Percentiles rank a stretch among this genome's conserved stretches.
Conservation (phyloP, 306 rosid species). For the Morella rubra region DNA sequence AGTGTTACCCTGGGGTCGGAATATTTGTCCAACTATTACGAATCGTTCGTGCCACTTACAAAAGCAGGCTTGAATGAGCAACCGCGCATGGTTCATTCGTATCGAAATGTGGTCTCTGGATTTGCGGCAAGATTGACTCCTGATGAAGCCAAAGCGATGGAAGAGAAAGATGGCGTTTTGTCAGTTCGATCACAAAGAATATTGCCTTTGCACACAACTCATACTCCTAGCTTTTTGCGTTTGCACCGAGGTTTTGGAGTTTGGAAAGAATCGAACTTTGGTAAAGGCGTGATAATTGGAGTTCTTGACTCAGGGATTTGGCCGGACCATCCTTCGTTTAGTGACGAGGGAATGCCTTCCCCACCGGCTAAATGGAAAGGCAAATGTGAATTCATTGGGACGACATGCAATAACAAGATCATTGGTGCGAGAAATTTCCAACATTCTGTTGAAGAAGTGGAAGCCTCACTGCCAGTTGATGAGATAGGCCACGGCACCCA, state of each 20-base stretch:
- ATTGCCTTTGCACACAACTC: conserved; percentile 62
- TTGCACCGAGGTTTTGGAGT: conserved; percentile 43
- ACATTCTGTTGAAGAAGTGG: not conserved
- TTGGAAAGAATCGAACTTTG: conserved; percentile 62
- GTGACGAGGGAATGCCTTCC: conserved; percentile 55
- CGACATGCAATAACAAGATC: conserved; percentile 67
- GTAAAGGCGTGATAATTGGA: conserved; percentile 65
- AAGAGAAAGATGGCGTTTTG: conserved; percentile 48
- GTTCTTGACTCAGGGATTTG: conserved; percentile 60
- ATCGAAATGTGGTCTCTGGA: conserved; percentile 51
- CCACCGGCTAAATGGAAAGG: conserved; percentile 85
- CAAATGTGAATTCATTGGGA: conserved; percentile 56
- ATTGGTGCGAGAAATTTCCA: conserved; percentile 62
- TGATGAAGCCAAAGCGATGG: conserved; percentile 53
- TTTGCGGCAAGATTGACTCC: conserved; percentile 57
- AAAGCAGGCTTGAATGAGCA: conserved; percentile 10
- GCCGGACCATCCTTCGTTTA: conserved; percentile 65
- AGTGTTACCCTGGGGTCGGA: conserved; percentile 28
- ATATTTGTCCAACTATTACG: conserved; percentile 54
- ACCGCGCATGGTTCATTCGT: conserved; percentile 41
- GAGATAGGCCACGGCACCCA: conserved; percentile 71
- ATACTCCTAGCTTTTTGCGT: conserved; percentile 66
- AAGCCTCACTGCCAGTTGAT: conserved; percentile 46
- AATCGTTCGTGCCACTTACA: conserved; percentile 46
- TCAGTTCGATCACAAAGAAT: conserved; percentile 44